Base-by-base conservation (phyloP, 139 green algal genomes). In the Parachlorella kessleri region DNA sequence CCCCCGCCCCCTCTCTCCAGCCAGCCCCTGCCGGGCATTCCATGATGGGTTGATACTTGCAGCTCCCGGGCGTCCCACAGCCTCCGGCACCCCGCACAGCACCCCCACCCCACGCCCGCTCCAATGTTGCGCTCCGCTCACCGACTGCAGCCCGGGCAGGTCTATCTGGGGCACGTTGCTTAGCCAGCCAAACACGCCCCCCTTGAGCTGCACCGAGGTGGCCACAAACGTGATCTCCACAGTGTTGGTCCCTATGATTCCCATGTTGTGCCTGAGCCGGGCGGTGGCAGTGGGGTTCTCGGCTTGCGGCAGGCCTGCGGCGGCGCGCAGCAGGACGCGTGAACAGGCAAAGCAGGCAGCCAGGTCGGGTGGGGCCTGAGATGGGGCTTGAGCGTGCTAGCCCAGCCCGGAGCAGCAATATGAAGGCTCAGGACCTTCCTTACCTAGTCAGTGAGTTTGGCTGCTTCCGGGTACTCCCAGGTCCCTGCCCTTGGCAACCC, bases 71-170 rank as follows among this genome's bases (percentile, higher is more conserved):
- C n/a, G n/a, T n/a, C n/a, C n/a, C n/a, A n/a, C n/a, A n/a, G n/a
- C n/a, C n/a, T n/a, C n/a, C n/a, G n/a, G n/a, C n/a, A n/a, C 84
- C 40, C 88, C 88, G 3, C 88, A 67, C 7, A 42, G 73, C 63
- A 35, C 28, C 8, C 3, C 37, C n/a, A n/a, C n/a, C n/a, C n/a
- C n/a, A n/a, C 63, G 24, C 26, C 24, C 23, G 28, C 63, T 33
- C 24, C 28, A 33, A 21, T 7, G 24, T 14, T 33, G 14, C 63
- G 14, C 23, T 21, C 63, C 63, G 8, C 63, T 21, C 63, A 68
- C 24, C 63, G 8, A 33, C 63, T 33, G 63, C 63, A 68, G 26
- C 63, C 63, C 48, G 48, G 48, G 48, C 48, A 59, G 48, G 48
- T 14, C 14, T 18, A 59, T 14, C 48, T 59, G 14, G 48, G 48